Base-by-base conservation (phyloP, 306 rosid genomes). In the Abrus precatorius region DNA sequence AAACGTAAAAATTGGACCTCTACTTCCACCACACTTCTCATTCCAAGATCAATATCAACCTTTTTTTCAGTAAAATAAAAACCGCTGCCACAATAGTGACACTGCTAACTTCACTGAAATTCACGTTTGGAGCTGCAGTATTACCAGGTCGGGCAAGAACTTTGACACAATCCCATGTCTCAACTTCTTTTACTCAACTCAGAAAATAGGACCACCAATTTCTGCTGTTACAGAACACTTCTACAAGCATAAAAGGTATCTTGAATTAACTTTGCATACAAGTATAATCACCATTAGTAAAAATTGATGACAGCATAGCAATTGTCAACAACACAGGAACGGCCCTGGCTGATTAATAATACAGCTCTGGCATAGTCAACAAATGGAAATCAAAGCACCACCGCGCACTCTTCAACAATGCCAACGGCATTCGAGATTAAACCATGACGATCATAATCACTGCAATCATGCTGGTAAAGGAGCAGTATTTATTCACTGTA, bases 361-460 rank as follows among this genome's bases (percentile, higher is more conserved):
- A 29, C 71, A 64, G 85, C 69, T 60, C 72, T 60, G 75, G 81
- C 52, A 76, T 61, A 80, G 60, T 83, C 72, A 38, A 56, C 62
- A 48, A 66, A 44, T 41, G 28, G 76, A 29, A 30, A 85, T 57
- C 11, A 43, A 49, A 81, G 69, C 76, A 63, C 11, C 52, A 30
- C 53, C 73, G 4, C 57, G 72, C 54, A 67, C 50, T 11, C 54
- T 80, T 74, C 68, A 56, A 53, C 66, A 43, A 12, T 56, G 62
- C 77, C 79, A 54, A 13, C 38, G 47, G 72, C 30, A 83, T 41
- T 34, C 38, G 64, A 80, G 71, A 84, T 6, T 29, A 62, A 72
- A 55, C 62, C 79, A 53, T 32, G 11, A 87, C 53, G 57, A 69
- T 66, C 73, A 72, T 67, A 61, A 60, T 33, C 76, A 57, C 69